Percentiles rank a stretch among this genome's conserved stretches.
Conservation (phyloP, 306 rosid species). For the Vigna trinervia region DNA sequence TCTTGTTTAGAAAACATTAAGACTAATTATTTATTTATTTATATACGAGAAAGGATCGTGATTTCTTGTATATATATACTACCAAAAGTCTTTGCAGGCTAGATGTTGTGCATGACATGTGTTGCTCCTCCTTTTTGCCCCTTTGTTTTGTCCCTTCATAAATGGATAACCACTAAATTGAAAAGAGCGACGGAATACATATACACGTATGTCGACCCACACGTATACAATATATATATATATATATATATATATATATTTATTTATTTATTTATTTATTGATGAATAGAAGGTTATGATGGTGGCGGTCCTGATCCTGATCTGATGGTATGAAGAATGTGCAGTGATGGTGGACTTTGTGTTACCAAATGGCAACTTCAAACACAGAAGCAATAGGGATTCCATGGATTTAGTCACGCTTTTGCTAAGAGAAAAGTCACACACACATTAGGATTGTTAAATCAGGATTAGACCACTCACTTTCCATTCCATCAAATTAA, state of each 20-base stretch:
- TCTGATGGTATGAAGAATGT: too few species aligned
- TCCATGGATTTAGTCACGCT: background rate
- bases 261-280: too few species aligned
- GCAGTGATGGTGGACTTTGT: too few species aligned
- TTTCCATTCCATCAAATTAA: background rate
- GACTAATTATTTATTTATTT: too few species aligned
- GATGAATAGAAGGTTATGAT: too few species aligned
- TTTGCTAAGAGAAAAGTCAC: background rate
- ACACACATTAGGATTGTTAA: background rate
- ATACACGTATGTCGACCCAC: too few species aligned
- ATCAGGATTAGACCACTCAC: background rate
- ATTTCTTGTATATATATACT: background rate
- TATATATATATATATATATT: too few species aligned
- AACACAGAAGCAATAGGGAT: background rate
- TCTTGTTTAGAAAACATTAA: too few species aligned
- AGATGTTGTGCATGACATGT: slow-evolving; percentile 20
- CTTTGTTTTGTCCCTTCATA: background rate
- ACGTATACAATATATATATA: too few species aligned
- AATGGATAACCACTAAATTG: background rate
- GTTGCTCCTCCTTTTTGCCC: slow-evolving; percentile 5
- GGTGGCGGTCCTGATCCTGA: too few species aligned
- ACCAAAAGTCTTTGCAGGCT: slow-evolving; percentile 30
- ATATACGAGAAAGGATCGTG: background rate
- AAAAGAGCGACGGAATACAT: too few species aligned
- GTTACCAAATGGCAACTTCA: background rate